A percentile compares a stretch with the other conserved stretches of the same genome.
phyloP scores from a whole-genome alignment of 1,284 basidiomycete species.

The Leccinum subfulvum region DNA sequence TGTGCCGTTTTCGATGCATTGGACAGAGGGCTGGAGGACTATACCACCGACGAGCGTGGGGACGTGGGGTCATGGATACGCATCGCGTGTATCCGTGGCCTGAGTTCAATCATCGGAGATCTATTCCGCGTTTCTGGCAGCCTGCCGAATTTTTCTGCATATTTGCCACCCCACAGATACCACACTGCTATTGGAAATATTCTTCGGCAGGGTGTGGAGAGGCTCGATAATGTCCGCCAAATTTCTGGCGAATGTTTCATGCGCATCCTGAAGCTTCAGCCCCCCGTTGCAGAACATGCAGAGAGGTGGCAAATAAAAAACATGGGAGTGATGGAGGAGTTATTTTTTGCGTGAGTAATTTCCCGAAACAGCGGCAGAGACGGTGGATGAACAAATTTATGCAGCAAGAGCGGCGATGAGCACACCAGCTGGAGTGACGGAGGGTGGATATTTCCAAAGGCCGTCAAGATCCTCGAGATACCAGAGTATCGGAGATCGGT shows the following conservation, averaged over 20 bases:
- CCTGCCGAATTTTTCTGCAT: conserved; percentile 48
- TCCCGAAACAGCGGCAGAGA: conserved; percentile 1
- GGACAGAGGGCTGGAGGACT: conserved; percentile 77
- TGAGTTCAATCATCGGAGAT: conserved; percentile 50
- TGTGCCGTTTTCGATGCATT: conserved; percentile 51
- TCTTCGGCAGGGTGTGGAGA: conserved; percentile 87
- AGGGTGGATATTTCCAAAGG: conserved; percentile 67
- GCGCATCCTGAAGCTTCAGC: conserved; percentile 45
- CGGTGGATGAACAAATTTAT: conserved; percentile 3
- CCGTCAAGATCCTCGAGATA: conserved; percentile 67
- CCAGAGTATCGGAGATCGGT: conserved; percentile 59
- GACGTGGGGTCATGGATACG: conserved; percentile 98
- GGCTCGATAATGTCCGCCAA: conserved; percentile 87
- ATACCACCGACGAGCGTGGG: conserved; percentile 90
- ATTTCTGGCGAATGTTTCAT: conserved; percentile 69
- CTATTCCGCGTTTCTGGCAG: conserved; percentile 44
- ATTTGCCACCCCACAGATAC: conserved; percentile 60
- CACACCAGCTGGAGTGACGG: conserved; percentile 64
- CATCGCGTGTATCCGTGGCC: conserved; percentile 66
- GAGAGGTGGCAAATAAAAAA: conserved; percentile 53
- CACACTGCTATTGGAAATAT: conserved; percentile 63
- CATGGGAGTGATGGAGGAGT: conserved; percentile 42
- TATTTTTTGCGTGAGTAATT: conserved; percentile 55
- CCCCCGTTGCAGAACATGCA: conserved; percentile 41
- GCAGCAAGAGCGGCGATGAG: conserved; percentile 37